Percentiles rank a stretch among this genome's conserved stretches.
Evolutionary conservation across 1,139 yeast species (phyloP).

Genomic region (Diutina neorugosa): DNA sequence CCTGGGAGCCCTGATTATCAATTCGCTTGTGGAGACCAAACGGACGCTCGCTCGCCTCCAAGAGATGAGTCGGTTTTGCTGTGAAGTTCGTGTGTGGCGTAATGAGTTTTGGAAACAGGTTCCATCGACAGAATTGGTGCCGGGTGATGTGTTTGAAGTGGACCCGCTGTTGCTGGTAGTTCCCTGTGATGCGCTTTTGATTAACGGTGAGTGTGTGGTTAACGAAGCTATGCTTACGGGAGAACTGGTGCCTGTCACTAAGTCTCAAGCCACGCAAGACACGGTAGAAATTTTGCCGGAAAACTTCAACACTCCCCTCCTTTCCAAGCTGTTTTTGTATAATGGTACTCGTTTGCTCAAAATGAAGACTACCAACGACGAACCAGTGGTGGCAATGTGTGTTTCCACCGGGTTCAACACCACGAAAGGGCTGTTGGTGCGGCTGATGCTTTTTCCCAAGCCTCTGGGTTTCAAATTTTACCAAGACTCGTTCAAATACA

Average conservation of each 20-base stretch:
- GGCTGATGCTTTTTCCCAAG: conserved; percentile 94
- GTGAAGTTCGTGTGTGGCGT: conserved; percentile 84
- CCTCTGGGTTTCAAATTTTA: conserved; percentile 91
- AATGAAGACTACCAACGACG: conserved; percentile 53
- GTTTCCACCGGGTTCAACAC: conserved; percentile 89
- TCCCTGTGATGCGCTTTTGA: conserved; percentile 82
- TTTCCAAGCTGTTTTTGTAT: conserved; percentile 68
- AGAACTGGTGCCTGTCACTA: conserved; percentile 93
- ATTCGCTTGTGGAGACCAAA: conserved; percentile 76
- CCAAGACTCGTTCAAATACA: conserved; percentile 86
- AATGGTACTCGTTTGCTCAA: conserved; percentile 84
- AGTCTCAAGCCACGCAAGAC: conserved; percentile 53
- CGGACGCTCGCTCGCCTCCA: conserved; percentile 62
- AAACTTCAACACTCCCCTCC: conserved; percentile 50
- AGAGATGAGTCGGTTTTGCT: conserved; percentile 58
- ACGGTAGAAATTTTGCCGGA: conserved; percentile 42
- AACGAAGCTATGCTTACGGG: conserved; percentile 97
- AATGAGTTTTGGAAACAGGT: conserved; percentile 89
- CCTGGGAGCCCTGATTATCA: conserved; percentile 65
- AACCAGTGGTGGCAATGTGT: conserved; percentile 78
- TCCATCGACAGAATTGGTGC: conserved; percentile 73
- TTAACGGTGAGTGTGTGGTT: conserved; percentile 87
- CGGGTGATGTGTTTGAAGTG: conserved; percentile 90
- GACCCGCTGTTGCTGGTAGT: conserved; percentile 65
- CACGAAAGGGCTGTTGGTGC: conserved; percentile 86